Evolutionary conservation across 352 stramenopile species (phyloP), one percentile per base, ranked within the genome.

Genomic region (Plasmopara halstedii): DNA sequence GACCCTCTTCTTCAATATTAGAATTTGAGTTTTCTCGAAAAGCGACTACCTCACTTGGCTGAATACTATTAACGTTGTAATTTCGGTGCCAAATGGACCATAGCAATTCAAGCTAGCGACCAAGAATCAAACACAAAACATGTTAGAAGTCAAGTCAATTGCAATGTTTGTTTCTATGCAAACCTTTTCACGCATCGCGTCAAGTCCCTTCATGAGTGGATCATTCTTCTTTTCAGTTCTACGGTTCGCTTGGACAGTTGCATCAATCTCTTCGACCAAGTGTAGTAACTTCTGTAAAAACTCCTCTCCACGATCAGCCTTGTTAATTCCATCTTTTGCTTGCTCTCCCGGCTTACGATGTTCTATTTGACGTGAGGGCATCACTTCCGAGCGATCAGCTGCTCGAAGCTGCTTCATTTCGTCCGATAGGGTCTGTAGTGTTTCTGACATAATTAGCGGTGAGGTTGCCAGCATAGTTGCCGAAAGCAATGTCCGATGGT

Each of bases 211-310:
- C 59, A 85, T 70, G 19, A 88, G 44, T 19, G 73, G 71, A n/a
- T 88, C 73, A 46, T 85, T 85, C 52, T 83, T 82, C 60, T 85
- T 84, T 50, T 85, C 73, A 0, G 76, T 88, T 18, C 63, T 64
- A 20, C 73, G 60, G 26, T 85, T 85, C 20, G 85, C 71, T 27
- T 80, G 71, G 7, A 83, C 43, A n/a, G 73, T 85, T 8, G 71
- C 76, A 11, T 69, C 57, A 13, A 85, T 64, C 31, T 88, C 76
- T 59, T 86, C 73, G 53, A 79, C 62, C 40, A 88, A 44, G 43
- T 79, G 83, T 22, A 62, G 49, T 41, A 88, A 46, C 39, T 86
- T 85, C 27, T 58, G 68, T 33, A 58, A 35, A 10, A 82, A 83
- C 21, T 83, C 66, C 7, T 85, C 68, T 34, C 64, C 52, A 5